Evolutionary conservation across 2,329 filamentous ascomycete species (phyloP).

Genomic region (Onygena corvina): DNA sequence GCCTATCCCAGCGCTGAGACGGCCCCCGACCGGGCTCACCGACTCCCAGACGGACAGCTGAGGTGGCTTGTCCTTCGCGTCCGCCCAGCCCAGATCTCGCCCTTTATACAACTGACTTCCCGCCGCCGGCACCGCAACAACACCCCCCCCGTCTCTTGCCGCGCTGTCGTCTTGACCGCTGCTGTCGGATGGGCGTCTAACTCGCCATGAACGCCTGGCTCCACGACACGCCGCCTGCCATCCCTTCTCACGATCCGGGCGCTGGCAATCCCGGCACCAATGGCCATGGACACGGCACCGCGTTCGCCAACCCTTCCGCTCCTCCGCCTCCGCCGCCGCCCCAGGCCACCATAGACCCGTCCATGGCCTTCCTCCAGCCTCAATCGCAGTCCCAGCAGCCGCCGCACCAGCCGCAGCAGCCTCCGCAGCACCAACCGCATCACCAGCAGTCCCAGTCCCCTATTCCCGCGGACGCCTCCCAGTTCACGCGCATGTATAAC

Average conservation of each 20-base stretch:
- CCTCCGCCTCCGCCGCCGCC: too few relatives aligned
- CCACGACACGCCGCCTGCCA: constrained; percentile 35
- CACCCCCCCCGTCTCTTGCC: too few relatives aligned
- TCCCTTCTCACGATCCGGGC: constrained; percentile 40
- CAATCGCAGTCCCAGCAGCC: neutral
- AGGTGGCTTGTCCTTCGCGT: too few relatives aligned
- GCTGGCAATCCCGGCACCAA: constrained; percentile 29
- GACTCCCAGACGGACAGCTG: too few relatives aligned
- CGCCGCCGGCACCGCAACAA: too few relatives aligned
- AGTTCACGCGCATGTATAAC: constrained; percentile 61
- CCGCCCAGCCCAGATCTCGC: too few relatives aligned
- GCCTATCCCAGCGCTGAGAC: too few relatives aligned
- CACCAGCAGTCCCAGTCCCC: constrained; percentile 16
- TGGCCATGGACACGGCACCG: constrained; percentile 5
- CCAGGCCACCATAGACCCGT: constrained; percentile 34
- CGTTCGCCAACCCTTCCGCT: constrained; percentile 12
- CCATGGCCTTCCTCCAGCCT: constrained; percentile 37
- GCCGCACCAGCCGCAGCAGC: neutral
- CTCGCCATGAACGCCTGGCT: constrained; percentile 43
- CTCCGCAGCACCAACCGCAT: neutral
- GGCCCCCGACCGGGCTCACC: too few relatives aligned
- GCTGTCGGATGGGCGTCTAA: constrained; percentile 16
- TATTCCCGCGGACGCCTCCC: constrained; percentile 38
- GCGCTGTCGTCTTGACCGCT: neutral
- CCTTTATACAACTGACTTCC: too few relatives aligned